phyloP scores from a whole-genome alignment of 2,329 filamentous ascomycete genomes.

The Salinomyces thailandicus region DNA sequence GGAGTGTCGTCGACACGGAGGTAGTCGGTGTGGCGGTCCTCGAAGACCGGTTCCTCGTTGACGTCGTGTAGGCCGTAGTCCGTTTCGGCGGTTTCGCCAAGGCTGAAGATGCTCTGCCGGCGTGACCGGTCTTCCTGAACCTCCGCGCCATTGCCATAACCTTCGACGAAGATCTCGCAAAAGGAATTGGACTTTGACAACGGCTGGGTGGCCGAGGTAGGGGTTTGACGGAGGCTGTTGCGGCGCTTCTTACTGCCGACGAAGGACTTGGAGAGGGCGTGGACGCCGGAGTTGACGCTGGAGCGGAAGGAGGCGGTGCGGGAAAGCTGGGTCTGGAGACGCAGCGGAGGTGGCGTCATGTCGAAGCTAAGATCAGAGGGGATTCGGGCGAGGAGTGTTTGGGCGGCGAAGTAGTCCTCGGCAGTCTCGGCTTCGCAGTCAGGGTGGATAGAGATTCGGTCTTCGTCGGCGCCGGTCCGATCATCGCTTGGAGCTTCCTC shows the following conservation, averaged over 20 bases:
- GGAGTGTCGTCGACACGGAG: neutral
- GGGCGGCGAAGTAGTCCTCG: constrained; percentile 24
- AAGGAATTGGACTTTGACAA: constrained; percentile 20
- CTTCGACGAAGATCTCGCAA: constrained; percentile 30
- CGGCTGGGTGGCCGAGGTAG: constrained; percentile 20
- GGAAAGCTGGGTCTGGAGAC: constrained; percentile 14
- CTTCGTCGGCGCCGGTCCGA: constrained; percentile 9
- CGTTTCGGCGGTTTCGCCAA: constrained; percentile 5
- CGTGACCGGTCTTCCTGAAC: neutral
- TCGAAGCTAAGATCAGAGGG: constrained; percentile 10
- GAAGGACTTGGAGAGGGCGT: constrained; percentile 18
- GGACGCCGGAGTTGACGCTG: constrained; percentile 19
- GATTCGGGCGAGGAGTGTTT: constrained; percentile 13
- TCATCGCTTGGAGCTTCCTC: neutral
- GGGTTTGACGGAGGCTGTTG: constrained; percentile 11
- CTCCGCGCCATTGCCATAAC: constrained; percentile 27
- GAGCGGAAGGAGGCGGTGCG: constrained; percentile 29
- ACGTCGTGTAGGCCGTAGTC: constrained; percentile 10
- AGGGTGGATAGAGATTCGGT: constrained; percentile 31
- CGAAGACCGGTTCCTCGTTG: constrained; percentile 6
- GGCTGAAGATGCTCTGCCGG: no score
- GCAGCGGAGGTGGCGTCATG: constrained; percentile 11
- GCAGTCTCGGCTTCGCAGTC: constrained; percentile 37
- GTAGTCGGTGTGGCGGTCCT: constrained; percentile 4
- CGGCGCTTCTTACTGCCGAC: constrained; percentile 19